phyloP scores from a whole-genome alignment of 2,329 filamentous ascomycete species.

The Penicillium frequentans region DNA sequence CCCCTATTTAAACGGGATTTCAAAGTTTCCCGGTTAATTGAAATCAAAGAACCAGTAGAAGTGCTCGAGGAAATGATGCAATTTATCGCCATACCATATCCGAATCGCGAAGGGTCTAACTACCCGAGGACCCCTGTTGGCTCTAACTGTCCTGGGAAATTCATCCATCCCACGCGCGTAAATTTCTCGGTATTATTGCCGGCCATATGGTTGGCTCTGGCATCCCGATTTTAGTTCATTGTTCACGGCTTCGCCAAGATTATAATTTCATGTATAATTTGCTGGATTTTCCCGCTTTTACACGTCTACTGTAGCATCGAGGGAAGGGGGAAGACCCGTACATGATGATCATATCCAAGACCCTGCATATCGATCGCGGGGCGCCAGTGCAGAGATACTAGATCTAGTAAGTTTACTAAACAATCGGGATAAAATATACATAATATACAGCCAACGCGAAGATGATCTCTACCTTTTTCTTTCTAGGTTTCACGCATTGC shows the following conservation, averaged over 20 bases:
- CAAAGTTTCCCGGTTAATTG: not conserved
- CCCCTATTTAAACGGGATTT: not conserved
- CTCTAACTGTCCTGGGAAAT: not conserved
- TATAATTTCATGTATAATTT: not conserved
- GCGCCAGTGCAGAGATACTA: not conserved
- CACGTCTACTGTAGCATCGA: not conserved
- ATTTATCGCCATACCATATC: constrained; percentile 8
- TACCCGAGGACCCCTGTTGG: not conserved
- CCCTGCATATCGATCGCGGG: not conserved
- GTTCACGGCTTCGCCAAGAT: not conserved
- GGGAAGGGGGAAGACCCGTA: not conserved
- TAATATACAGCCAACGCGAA: not conserved
- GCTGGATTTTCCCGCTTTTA: not conserved
- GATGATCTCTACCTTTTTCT: not conserved
- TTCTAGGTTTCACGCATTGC: not conserved
- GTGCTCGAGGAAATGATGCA: constrained; percentile 2
- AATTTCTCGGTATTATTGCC: not conserved
- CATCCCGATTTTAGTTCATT: not conserved
- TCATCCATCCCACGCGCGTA: not conserved
- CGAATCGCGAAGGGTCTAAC: not conserved
- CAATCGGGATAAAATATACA: not conserved
- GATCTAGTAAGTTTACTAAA: not conserved
- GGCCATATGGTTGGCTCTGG: not conserved
- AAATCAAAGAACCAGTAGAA: not conserved
- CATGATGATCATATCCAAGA: not conserved